Conservation (phyloP, 306 rosid species). For the Prunus padus region DNA sequence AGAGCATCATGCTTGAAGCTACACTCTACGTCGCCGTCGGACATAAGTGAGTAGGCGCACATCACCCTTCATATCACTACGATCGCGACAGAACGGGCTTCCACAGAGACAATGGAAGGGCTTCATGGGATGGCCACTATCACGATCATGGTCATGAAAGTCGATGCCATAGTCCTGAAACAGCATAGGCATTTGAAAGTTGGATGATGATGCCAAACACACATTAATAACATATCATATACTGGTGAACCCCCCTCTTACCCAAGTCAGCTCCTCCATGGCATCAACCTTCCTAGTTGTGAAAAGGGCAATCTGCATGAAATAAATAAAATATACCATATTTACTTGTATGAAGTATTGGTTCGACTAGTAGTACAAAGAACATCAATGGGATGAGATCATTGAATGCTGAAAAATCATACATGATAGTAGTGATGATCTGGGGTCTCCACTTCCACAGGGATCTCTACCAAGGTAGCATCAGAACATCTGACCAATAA, state of each 20-base stretch:
- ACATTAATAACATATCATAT: not conserved
- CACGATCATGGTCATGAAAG: slow-evolving; percentile 13
- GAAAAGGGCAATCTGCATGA: slow-evolving; percentile 28
- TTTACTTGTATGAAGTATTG: not conserved
- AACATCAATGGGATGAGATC: too few relatives aligned
- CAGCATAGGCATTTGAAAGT: not conserved
- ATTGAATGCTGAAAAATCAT: not conserved
- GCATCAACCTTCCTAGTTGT: slow-evolving; percentile 28
- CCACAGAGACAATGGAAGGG: slow-evolving; percentile 23
- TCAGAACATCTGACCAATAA: slow-evolving; percentile 23
- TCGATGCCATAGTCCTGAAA: slow-evolving; percentile 37
- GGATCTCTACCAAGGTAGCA: slow-evolving; percentile 38
- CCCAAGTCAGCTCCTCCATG: slow-evolving; percentile 39
- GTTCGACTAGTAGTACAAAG: not conserved
- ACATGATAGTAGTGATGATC: slow-evolving; percentile 35
- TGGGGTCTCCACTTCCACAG: slow-evolving; percentile 34
- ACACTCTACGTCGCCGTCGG: not conserved
- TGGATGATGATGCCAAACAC: not conserved
- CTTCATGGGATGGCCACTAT: not conserved
- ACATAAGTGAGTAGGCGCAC: not conserved
- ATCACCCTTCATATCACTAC: not conserved
- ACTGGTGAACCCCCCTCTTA: slow-evolving; percentile 7
- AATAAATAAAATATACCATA: not conserved
- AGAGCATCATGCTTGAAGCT: not conserved
- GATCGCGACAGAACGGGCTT: slow-evolving; percentile 10